Conservation (phyloP, 768 basidiomycete genomes). For the Calocybe indica region DNA sequence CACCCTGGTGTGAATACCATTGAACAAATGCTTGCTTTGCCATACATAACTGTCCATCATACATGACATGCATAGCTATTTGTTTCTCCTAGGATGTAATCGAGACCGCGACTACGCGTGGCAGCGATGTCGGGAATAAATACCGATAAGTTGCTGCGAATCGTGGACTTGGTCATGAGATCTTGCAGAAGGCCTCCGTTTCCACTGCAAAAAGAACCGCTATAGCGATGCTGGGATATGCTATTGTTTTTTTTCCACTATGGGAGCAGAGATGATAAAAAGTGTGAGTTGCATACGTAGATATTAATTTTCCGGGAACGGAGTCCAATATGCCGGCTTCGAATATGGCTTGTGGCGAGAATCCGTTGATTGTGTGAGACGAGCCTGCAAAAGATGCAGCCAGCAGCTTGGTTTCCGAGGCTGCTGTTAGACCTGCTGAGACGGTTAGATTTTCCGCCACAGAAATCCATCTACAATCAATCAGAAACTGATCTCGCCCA, state of each 20-base stretch:
- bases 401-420: constrained; percentile 38
- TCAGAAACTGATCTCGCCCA: background rate
- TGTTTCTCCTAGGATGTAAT: constrained; percentile 62
- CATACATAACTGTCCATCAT: background rate
- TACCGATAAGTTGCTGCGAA: constrained; percentile 48
- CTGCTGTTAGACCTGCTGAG: constrained; percentile 28
- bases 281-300: constrained; percentile 33
- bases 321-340: constrained; percentile 40
- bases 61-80: constrained; percentile 46
- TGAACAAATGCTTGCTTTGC: too few species aligned
- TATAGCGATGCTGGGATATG: constrained; percentile 51
- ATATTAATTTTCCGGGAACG: constrained; percentile 41
- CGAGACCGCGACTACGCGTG: constrained; percentile 36
- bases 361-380: constrained; percentile 37
- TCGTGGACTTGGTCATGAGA: constrained; percentile 57
- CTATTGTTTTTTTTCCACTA: constrained; percentile 18
- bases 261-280: background rate
- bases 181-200: constrained; percentile 48
- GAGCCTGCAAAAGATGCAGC: constrained; percentile 48
- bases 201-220: constrained; percentile 58
- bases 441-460: constrained; percentile 45
- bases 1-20: constrained; percentile 14
- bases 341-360: constrained; percentile 60
- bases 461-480: constrained; percentile 36
- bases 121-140: constrained; percentile 51